Conservation (phyloP, 805 yeast species). For the Wickerhamiella qilinensis region DNA sequence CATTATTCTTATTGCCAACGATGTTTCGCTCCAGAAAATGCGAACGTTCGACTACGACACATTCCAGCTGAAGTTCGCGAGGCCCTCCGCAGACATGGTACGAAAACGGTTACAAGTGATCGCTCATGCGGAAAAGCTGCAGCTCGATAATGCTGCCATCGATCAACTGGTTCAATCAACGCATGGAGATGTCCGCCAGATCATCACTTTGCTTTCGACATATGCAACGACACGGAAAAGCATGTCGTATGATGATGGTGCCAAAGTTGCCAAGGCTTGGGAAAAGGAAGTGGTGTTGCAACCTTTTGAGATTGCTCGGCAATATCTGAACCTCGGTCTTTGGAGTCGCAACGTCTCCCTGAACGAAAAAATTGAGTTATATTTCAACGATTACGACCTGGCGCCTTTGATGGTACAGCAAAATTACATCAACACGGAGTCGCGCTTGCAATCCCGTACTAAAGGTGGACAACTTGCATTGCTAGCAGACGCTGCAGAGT, state of each 20-base stretch:
- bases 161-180: slow-evolving; percentile 77
- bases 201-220: slow-evolving; percentile 75
- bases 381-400: slow-evolving; percentile 87
- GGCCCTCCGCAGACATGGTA: slow-evolving; percentile 75
- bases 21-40: slow-evolving; percentile 84
- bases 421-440: slow-evolving; percentile 60
- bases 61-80: slow-evolving; percentile 64
- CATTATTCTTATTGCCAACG: slow-evolving; percentile 85
- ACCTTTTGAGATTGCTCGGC: slow-evolving; percentile 78
- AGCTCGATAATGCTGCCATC: slow-evolving; percentile 62
- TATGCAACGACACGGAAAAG: slow-evolving; percentile 56
- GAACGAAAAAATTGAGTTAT: slow-evolving; percentile 72
- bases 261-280: slow-evolving; percentile 53
- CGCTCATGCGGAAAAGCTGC: slow-evolving; percentile 69
- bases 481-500: slow-evolving; percentile 67
- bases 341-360: slow-evolving; percentile 24
- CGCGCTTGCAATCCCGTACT: slow-evolving; percentile 17
- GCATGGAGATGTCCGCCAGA: slow-evolving; percentile 83
- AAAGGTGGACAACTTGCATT: slow-evolving; percentile 37
- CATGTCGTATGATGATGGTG: slow-evolving; percentile 49
- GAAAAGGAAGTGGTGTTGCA: slow-evolving; percentile 79
- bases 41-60: slow-evolving; percentile 81
- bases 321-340: slow-evolving; percentile 27
- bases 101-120: slow-evolving; percentile 78
- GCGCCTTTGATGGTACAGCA: slow-evolving; percentile 95